Evolutionary conservation across 805 yeast genomes (phyloP), one percentile per base, ranked within the genome.

Genomic region (Metschnikowia matae): DNA sequence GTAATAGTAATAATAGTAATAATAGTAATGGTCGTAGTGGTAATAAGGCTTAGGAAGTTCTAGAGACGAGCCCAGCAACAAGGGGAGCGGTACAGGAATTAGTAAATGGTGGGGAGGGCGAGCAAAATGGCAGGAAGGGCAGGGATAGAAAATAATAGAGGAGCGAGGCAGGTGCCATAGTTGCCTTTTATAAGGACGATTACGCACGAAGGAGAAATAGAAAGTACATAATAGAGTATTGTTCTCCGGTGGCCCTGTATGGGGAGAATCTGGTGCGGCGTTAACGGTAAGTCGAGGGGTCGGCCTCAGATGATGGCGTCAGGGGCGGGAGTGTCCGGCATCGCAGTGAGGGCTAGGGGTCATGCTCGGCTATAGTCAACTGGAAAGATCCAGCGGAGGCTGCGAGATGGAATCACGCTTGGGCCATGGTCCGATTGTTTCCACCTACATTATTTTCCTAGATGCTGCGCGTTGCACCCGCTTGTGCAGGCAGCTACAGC

Each of bases 201-300:
- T 31, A 39, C 41, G 41, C 41, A 40, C 34, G 7, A 40, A 15
- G 34, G 43, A 40, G 41, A 39, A 39, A 39, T 21, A 23, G 31
- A 39, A 39, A 20, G 18, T 39, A 39, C 41, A 39, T 39, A 23
- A 40, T 18, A 40, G 43, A 40, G 43, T 40, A 40, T 40, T 40
- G 43, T 40, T 40, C 43, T 40, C 41, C 43, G 43, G 43, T 26
- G 43, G 43, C 43, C 42, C 43, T 40, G 43, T 40, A 40, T 40
- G 43, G 34, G 43, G 34, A 29, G 43, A 29, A 23, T 8, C 31
- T 40, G 33, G 43, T 40, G 43, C 43, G 43, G 43, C 43, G 34
- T 40, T 26, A 15, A 18, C 29, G 20, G 21, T 11, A 29, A 40
- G 43, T 15, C 33, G 20, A 40, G 43, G 20, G 43, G 43, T 20